phyloP scores from a whole-genome alignment of 495 filamentous ascomycete genomes.

The Aspergillus affinis region DNA sequence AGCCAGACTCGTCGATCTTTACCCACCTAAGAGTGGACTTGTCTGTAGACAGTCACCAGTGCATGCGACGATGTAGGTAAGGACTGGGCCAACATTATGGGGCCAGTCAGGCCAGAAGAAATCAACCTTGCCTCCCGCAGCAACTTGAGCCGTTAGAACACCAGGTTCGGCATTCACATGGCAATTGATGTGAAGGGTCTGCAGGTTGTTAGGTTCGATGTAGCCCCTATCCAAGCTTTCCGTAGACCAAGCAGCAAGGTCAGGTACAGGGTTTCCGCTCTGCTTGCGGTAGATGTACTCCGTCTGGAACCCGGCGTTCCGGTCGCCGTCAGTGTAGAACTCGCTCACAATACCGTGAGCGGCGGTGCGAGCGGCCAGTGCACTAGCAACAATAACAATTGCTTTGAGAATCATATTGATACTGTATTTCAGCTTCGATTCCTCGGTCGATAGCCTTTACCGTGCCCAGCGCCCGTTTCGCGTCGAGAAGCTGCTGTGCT shows the following conservation, averaged over 20 bases:
- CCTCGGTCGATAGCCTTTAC: too few species aligned
- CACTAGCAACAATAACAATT: too few species aligned
- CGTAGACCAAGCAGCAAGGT: conserved; percentile 46
- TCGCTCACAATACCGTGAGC: background rate
- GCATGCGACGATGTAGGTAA: background rate
- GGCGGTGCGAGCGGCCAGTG: background rate
- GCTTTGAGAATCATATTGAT: too few species aligned
- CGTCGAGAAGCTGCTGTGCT: conserved; percentile 2
- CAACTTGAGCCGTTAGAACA: conserved; percentile 36
- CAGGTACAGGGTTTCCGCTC: conserved; percentile 32
- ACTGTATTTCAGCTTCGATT: too few species aligned
- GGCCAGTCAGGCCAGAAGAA: conserved; percentile 42
- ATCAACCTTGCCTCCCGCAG: conserved; percentile 40
- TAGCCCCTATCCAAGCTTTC: conserved; percentile 50
- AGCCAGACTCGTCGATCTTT: background rate
- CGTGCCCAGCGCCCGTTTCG: conserved; percentile 2
- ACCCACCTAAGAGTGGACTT: background rate
- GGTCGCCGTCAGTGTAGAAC: background rate
- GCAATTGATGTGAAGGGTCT: conserved; percentile 49
- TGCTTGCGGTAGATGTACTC: too few species aligned
- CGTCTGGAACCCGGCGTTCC: conserved; percentile 37
- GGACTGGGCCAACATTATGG: conserved; percentile 1
- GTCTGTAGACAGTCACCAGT: background rate
- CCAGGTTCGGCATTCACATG: conserved; percentile 41
- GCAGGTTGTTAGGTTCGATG: conserved; percentile 40